phyloP scores from a whole-genome alignment of 306 rosid genomes.

The Geum urbanum region DNA sequence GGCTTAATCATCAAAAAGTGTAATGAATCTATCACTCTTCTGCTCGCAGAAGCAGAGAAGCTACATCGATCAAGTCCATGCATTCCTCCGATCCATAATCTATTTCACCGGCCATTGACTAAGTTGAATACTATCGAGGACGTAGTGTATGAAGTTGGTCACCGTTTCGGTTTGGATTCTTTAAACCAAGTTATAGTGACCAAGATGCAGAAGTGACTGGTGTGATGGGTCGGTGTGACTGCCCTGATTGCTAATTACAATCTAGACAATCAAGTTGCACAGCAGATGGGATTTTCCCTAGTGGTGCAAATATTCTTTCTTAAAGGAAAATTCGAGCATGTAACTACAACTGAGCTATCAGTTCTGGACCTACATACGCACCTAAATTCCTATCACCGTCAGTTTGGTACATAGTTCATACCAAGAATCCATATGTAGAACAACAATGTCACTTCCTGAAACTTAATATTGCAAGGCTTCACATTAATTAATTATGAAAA shows the following conservation, averaged over 20 bases:
- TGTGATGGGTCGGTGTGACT: background rate
- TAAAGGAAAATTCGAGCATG: background rate
- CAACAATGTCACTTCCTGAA: background rate
- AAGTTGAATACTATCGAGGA: background rate
- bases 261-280: conserved; percentile 1
- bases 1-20: background rate
- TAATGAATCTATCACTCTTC: background rate
- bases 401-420: background rate
- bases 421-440: background rate
- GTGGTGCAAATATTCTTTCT: background rate
- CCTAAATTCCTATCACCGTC: conserved; percentile 12
- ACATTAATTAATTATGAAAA: no score
- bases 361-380: conserved; percentile 10
- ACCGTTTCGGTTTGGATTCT: background rate
- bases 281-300: conserved; percentile 8
- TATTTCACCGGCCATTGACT: background rate
- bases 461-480: background rate
- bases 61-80: background rate
- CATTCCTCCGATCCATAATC: background rate
- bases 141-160: no score
- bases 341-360: background rate
- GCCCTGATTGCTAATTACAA: background rate
- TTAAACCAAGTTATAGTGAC: background rate
- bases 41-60: background rate
- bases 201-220: background rate